phyloP scores from a whole-genome alignment of 345 rosid species.

The Camelina hispida region DNA sequence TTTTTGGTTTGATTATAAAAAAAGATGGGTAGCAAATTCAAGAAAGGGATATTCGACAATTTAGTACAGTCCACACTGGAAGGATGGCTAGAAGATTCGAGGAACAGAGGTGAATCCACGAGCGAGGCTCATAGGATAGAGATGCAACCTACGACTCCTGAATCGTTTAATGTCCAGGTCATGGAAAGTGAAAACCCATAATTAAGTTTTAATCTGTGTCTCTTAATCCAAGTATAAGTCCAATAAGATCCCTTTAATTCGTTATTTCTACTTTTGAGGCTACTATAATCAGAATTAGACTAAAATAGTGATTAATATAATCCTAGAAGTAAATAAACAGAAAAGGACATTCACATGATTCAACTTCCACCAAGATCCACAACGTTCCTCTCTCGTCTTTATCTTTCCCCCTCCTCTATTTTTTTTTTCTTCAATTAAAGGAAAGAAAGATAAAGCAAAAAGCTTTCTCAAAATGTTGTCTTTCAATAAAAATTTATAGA shows the following conservation, averaged over 20 bases:
- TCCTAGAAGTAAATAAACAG: constrained; percentile 3
- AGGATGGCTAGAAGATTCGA: constrained; percentile 39
- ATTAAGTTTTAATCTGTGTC: constrained; percentile 13
- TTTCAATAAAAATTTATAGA: background rate
- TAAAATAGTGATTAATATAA: too few species aligned
- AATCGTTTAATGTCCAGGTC: constrained; percentile 24
- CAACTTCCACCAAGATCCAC: constrained; percentile 39
- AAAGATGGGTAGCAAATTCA: constrained; percentile 79
- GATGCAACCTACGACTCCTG: constrained; percentile 33
- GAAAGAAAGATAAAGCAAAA: constrained; percentile 12
- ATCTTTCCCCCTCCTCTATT: constrained; percentile 4
- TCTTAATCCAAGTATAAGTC: background rate
- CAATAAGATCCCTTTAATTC: background rate
- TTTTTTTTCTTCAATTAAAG: constrained; percentile 14
- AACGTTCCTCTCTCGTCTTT: constrained; percentile 35
- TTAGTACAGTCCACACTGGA: constrained; percentile 32
- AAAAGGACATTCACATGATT: constrained; percentile 40
- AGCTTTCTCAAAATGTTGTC: constrained; percentile 1
- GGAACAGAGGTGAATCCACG: constrained; percentile 33
- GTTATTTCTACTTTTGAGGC: constrained; percentile 14
- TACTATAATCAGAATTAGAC: too few species aligned
- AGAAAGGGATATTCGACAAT: constrained; percentile 53
- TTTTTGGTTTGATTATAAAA: background rate
- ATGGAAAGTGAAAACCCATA: constrained; percentile 16
- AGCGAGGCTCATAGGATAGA: constrained; percentile 35